Percentiles rank a stretch among this genome's conserved stretches.
These are phyloP conservation scores for Penicillium sp. DNA, from an alignment of 2,329 filamentous ascomycete genomes.

Conservation along the genomic window DNA sequence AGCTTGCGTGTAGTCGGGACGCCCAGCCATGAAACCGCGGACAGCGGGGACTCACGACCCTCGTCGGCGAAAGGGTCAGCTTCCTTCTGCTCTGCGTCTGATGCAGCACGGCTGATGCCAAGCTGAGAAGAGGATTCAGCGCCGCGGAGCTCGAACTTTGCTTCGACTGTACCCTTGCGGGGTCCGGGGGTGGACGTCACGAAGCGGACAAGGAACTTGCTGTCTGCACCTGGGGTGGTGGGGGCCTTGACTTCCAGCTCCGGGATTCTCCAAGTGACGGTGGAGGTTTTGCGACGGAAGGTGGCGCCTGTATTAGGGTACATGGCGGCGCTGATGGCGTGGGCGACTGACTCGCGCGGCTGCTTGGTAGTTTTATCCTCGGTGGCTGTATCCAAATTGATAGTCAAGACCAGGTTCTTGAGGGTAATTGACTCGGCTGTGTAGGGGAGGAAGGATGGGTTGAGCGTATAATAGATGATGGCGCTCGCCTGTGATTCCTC, in stretches of 20 bases:
- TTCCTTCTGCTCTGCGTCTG: constrained; percentile 30
- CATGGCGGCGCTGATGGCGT: constrained; percentile 46
- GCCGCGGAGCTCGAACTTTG: constrained; percentile 69
- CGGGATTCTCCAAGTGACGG: constrained; percentile 47
- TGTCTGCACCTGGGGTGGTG: constrained; percentile 44
- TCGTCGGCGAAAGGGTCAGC: constrained; percentile 52
- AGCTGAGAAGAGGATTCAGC: constrained; percentile 62
- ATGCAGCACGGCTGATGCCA: constrained; percentile 51
- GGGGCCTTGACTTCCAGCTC: constrained; percentile 53
- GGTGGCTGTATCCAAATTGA: constrained; percentile 42
- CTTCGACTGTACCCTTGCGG: constrained; percentile 74
- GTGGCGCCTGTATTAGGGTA: constrained; percentile 45
- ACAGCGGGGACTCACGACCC: constrained; percentile 31
- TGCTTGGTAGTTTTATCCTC: constrained; percentile 48
- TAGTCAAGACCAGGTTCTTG: constrained; percentile 74
- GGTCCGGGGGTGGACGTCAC: constrained; percentile 69
- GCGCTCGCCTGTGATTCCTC: constrained; percentile 83
- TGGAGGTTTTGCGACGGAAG: constrained; percentile 48
- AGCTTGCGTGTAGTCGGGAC: constrained; percentile 67
- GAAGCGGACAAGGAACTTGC: constrained; percentile 82
- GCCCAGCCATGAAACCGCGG: constrained; percentile 58
- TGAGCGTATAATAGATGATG: constrained; percentile 79
- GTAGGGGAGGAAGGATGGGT: constrained; percentile 62
- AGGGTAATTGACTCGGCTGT: constrained; percentile 53
- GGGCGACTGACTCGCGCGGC: constrained; percentile 38